phyloP scores from a whole-genome alignment of 2,329 filamentous ascomycete genomes.

The Xylaria sp. region DNA sequence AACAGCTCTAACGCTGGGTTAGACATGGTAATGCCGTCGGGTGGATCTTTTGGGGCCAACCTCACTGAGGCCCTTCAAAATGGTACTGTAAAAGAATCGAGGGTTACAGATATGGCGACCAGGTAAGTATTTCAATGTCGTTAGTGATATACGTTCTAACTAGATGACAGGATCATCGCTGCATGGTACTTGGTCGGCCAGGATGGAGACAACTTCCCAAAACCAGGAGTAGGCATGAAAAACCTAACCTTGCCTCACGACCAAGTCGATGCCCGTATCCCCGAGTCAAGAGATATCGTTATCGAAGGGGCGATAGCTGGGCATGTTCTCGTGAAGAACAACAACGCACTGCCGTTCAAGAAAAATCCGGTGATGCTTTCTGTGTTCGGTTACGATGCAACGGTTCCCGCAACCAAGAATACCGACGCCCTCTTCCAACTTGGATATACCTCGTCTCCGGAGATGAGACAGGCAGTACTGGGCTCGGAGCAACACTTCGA shows the following conservation, averaged over 20 bases:
- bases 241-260: conserved; percentile 58
- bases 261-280: conserved; percentile 55
- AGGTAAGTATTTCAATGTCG: conserved; percentile 59
- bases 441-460: conserved; percentile 53
- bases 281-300: conserved; percentile 50
- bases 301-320: conserved; percentile 63
- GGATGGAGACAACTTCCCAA: conserved; percentile 51
- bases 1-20: conserved; percentile 61
- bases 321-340: conserved; percentile 81
- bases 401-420: conserved; percentile 53
- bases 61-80: conserved; percentile 78
- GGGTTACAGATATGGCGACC: conserved; percentile 80
- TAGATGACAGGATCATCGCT: conserved; percentile 63
- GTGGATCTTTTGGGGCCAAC: conserved; percentile 66
- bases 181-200: conserved; percentile 64
- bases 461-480: conserved; percentile 52
- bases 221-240: conserved; percentile 61
- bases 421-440: conserved; percentile 51
- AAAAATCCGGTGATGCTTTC: conserved; percentile 61
- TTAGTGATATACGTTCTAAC: conserved; percentile 42
- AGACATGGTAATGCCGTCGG: conserved; percentile 74
- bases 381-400: conserved; percentile 70
- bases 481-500: conserved; percentile 52
- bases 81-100: conserved; percentile 71
- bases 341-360: conserved; percentile 65